Evolutionary conservation across 176 grass and related monocot genomes (phyloP), one percentile per base, ranked within the genome.

Genomic region (Triticum timopheevii): DNA sequence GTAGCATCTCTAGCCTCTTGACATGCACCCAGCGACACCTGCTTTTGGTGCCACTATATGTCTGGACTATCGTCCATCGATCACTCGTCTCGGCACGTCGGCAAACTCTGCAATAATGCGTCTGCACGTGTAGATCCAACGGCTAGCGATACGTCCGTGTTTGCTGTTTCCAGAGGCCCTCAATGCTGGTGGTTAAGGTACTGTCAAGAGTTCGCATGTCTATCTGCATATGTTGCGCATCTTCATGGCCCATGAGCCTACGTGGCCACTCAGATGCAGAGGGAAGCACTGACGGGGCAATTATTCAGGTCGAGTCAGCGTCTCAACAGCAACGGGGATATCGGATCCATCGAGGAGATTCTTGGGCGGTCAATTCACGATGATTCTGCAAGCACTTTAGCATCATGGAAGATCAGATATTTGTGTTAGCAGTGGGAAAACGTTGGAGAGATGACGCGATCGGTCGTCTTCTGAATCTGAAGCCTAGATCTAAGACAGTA

Each of bases 341-440:
- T 47, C 38, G 36, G 59, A 61, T 90, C 38, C 75, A 0, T 61
- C 10, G 69, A 50, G 69, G 61, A 13, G 76, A 76, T 84, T 35
- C 76, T 63, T 69, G n/a, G 50, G 10, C 47, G 15, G 89, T 84
- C 85, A 80, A 22, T 7, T 90, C 80, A 7, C 17, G 7, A 90
- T 68, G 80, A 84, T 84, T 87, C 67, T 22, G 6, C 10, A 13
- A 62, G 68, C 59, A 31, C 85, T 90, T 87, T 39, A 84, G 80
- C 81, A 7, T 45, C 12, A 5, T 4, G 33, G 63, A 8, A 35
- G 34, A 80, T 90, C 16, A n/a, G 34, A 54, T 58, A 56, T 82
- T 82, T 77, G 47, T 8, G 69, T 17, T 6, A 19, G 17, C 19
- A 52, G 31, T 24, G 56, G 79, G 13, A 38, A 56, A 56, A 8